A percentile compares a stretch with the other conserved stretches of the same genome.
These are phyloP conservation scores for Trichophyton equinum DNA, from an alignment of 2,329 filamentous ascomycete genomes.

Conservation along the genomic window DNA sequence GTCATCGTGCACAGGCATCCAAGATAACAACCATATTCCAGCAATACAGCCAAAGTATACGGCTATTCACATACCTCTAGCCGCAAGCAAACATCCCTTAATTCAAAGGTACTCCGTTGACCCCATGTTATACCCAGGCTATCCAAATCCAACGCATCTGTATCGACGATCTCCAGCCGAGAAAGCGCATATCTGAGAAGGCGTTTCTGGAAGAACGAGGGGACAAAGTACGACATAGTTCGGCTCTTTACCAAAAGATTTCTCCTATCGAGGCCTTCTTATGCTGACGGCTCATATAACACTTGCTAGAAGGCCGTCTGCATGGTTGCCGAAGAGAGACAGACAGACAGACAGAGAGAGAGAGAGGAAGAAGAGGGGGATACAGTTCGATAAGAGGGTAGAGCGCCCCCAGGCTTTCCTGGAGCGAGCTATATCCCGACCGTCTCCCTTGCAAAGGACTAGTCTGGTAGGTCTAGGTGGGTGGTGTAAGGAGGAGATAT, in stretches of 20 bases:
- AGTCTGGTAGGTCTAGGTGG: background rate
- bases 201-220: slow-evolving; percentile 72
- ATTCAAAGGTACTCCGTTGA: slow-evolving; percentile 65
- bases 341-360: background rate
- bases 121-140: slow-evolving; percentile 76
- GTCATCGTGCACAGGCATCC: background rate
- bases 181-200: slow-evolving; percentile 77
- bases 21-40: background rate
- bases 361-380: background rate
- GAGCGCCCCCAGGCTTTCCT: background rate
- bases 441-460: no score
- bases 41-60: background rate
- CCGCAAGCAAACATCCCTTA: slow-evolving; percentile 73
- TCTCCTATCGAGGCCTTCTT: background rate
- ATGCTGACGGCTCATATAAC: background rate
- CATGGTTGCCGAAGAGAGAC: background rate
- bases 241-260: background rate
- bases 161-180: slow-evolving; percentile 74
- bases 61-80: slow-evolving; percentile 47
- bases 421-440: background rate
- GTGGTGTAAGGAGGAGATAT: background rate
- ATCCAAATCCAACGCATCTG: slow-evolving; percentile 72
- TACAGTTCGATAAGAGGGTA: background rate
- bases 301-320: background rate
- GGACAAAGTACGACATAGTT: slow-evolving; percentile 61